Base-by-base conservation (phyloP, 2,329 filamentous ascomycete species). In the Colletotrichum sp. region DNA sequence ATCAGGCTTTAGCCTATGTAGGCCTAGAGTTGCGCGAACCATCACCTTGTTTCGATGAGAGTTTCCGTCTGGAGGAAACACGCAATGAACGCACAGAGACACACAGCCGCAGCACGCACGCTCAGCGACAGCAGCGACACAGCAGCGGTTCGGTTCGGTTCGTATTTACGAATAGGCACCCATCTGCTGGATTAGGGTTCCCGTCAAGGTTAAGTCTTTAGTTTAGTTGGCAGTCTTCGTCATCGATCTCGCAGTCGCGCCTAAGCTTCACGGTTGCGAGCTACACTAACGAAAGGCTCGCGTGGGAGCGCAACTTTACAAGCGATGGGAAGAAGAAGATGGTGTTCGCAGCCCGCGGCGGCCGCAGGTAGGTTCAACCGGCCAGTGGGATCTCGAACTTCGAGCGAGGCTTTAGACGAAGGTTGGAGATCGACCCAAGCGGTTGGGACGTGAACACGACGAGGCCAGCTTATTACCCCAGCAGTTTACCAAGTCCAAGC, bases 221-320 rank as follows among this genome's bases (percentile, higher is more conserved):
- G 32, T 58, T 68, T n/a, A 15, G 16, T 39, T 75, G 73, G 64
- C 64, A 73, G 64, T 62, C 70, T 52, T 75, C 43, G 64, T 68
- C 70, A 68, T 65, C 64, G 27, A 65, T 52, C 64, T 73, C 32
- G 32, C 27, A 62, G 39, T 43, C 55, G 30, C 30, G 25, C 16
- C 22, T 60, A 16, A 39, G 32, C 52, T 15, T 28, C 22, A 28
- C 25, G 18, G 13, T 43, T 32, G 6, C 2, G 22, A 61, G 52
- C n/a, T 18, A 48, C 48, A 61, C 22, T 16, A 7, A 28, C 25
- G 64, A 36, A 39, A 39, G 22, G 30, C 32, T 25, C 62, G 64
- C 64, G 39, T 32, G 16, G 27, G 13, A 52, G 32, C 22, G 8
- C 12, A 39, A 39, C 27, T 9, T 43, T 18, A 16, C 16, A 13